phyloP scores from a whole-genome alignment of 1,284 basidiomycete genomes.

The Ganoderma boninense region DNA sequence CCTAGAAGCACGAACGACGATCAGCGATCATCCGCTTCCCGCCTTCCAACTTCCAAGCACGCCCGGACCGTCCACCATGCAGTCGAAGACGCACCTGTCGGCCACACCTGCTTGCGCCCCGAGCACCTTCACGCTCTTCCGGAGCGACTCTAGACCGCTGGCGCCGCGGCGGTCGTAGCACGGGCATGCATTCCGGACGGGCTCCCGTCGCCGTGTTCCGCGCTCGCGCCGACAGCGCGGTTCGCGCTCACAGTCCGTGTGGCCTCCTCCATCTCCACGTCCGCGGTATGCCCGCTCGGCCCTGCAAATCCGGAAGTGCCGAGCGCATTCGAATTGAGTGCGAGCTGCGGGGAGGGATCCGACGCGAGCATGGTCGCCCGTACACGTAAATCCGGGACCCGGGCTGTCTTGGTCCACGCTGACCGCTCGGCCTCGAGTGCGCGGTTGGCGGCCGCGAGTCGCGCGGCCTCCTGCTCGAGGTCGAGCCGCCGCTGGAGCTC shows the following conservation, averaged over 20 bases:
- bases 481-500: slow-evolving; percentile 33
- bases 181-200: neutral
- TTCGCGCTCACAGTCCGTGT: neutral
- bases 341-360: slow-evolving; percentile 12
- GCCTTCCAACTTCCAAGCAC: neutral
- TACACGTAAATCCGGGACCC: slow-evolving; percentile 9
- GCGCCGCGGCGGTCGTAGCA: neutral
- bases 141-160: neutral
- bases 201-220: neutral
- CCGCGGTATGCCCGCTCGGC: neutral
- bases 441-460: slow-evolving; percentile 31
- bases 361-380: slow-evolving; percentile 22
- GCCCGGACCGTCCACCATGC: neutral
- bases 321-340: neutral
- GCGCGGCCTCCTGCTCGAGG: slow-evolving; percentile 30
- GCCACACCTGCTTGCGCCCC: neutral
- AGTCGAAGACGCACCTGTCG: slow-evolving; percentile 3
- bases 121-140: neutral
- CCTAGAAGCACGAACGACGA: slow-evolving; percentile 13
- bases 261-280: slow-evolving; percentile 8
- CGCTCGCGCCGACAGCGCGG: neutral
- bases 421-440: slow-evolving; percentile 32
- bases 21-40: slow-evolving; percentile 5
- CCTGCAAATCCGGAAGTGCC: neutral
- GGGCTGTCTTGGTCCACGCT: slow-evolving; percentile 22